A percentile compares a stretch with the other conserved stretches of the same genome.
Evolutionary conservation across 306 rosid genomes (phyloP).

Genomic region (Corylus americana): DNA sequence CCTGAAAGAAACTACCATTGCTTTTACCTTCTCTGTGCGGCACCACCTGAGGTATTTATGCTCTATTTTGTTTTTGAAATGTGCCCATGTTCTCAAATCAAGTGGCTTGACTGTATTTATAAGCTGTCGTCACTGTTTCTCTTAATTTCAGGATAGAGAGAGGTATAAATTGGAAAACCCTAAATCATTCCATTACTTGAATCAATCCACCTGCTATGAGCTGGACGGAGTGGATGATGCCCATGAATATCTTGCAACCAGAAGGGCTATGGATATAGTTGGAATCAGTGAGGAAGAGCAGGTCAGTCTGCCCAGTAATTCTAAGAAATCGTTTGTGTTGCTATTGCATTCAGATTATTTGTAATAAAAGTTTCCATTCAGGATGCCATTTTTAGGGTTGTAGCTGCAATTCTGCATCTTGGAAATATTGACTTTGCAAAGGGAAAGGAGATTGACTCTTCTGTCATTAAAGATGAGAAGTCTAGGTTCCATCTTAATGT

Average conservation of each 20-base stretch:
- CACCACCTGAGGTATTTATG: slow-evolving; percentile 82
- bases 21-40: slow-evolving; percentile 97
- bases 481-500: slow-evolving; percentile 89
- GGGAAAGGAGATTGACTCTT: slow-evolving; percentile 93
- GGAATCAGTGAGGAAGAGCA: slow-evolving; percentile 99
- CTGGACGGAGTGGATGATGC: slow-evolving; percentile 95
- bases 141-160: slow-evolving; percentile 65
- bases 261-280: slow-evolving; percentile 99
- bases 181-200: slow-evolving; percentile 88
- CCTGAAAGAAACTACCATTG: slow-evolving; percentile 99
- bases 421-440: slow-evolving; percentile 96
- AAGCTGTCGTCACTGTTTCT: slow-evolving; percentile 5
- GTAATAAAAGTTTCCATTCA: slow-evolving; percentile 41
- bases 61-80: slow-evolving; percentile 30
- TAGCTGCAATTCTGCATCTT: slow-evolving; percentile 95
- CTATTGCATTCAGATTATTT: slow-evolving; percentile 29
- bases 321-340: slow-evolving; percentile 12
- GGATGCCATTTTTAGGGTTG: slow-evolving; percentile 96
- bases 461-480: slow-evolving; percentile 87
- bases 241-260: slow-evolving; percentile 88
- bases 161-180: slow-evolving; percentile 84
- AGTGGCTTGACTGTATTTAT: slow-evolving; percentile 8
- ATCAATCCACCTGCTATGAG: slow-evolving; percentile 77
- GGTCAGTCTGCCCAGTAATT: slow-evolving; percentile 46
- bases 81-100: slow-evolving; percentile 16